Conservation (phyloP, 352 stramenopile genomes). For the Phytophthora megakarya region DNA sequence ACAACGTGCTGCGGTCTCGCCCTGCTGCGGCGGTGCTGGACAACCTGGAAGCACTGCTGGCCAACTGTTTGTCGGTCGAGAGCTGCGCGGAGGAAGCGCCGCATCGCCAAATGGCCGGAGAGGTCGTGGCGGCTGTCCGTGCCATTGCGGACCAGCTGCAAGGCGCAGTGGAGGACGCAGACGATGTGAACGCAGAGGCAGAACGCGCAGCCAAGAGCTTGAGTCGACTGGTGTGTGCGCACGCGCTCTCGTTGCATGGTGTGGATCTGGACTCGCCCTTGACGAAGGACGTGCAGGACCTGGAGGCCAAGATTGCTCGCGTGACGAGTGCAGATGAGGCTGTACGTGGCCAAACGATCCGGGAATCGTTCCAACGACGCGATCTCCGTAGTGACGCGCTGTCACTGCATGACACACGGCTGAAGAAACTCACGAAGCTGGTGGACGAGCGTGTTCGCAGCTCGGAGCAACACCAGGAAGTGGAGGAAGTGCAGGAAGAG, state of each 20-base stretch:
- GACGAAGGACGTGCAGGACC: slow-evolving; percentile 51
- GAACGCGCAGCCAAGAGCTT: slow-evolving; percentile 48
- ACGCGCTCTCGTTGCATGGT: slow-evolving; percentile 55
- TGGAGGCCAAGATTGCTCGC: slow-evolving; percentile 56
- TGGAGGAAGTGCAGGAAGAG: slow-evolving; percentile 22
- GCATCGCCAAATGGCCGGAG: slow-evolving; percentile 46
- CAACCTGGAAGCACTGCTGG: slow-evolving; percentile 58
- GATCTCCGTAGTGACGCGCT: slow-evolving; percentile 79
- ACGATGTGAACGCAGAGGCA: slow-evolving; percentile 37
- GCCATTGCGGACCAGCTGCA: slow-evolving; percentile 31
- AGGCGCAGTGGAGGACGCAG: slow-evolving; percentile 23
- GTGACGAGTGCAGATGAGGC: slow-evolving; percentile 50
- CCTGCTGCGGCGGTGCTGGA: slow-evolving; percentile 47
- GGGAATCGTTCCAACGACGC: slow-evolving; percentile 75
- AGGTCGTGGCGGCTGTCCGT: slow-evolving; percentile 50
- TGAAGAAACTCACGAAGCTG: slow-evolving; percentile 47
- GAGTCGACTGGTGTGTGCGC: slow-evolving; percentile 53
- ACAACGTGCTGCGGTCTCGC: slow-evolving; percentile 59
- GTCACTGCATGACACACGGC: slow-evolving; percentile 47
- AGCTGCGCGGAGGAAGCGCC: slow-evolving; percentile 25
- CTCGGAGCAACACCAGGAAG: slow-evolving; percentile 40
- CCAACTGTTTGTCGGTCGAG: slow-evolving; percentile 65
- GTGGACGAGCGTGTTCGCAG: slow-evolving; percentile 45
- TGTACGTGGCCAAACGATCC: slow-evolving; percentile 73
- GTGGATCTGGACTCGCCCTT: slow-evolving; percentile 45